These are phyloP conservation scores for Arthrobotrys entomopaga DNA, from an alignment of 2,329 filamentous ascomycete genomes.

Conservation along the genomic window DNA sequence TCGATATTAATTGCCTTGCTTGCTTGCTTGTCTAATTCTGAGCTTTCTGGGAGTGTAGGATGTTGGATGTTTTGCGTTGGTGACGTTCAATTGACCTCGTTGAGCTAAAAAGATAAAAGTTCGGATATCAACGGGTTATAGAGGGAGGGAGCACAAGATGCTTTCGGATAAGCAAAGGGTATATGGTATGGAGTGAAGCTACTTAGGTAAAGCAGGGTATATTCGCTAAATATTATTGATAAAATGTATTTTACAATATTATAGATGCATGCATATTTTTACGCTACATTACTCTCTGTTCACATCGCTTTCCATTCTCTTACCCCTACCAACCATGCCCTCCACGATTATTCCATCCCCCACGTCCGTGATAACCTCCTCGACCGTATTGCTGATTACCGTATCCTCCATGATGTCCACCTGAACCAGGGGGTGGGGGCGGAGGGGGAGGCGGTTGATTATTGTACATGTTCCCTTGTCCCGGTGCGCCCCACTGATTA, in stretches of 20 bases:
- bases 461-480: conserved; percentile 42
- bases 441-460: conserved; percentile 46
- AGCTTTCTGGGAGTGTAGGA: not conserved
- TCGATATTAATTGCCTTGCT: no score
- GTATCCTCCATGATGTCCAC: conserved; percentile 31
- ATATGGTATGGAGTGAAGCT: not conserved
- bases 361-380: conserved; percentile 36
- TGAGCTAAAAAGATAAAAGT: conserved; percentile 19
- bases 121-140: conserved; percentile 40
- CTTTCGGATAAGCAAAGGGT: no score
- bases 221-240: conserved; percentile 22
- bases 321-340: conserved; percentile 24
- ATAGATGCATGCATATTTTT: conserved; percentile 7
- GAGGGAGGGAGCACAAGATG: not conserved
- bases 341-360: conserved; percentile 38
- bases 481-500: conserved; percentile 34
- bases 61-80: conserved; percentile 49
- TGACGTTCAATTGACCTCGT: conserved; percentile 25
- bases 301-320: not conserved
- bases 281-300: not conserved
- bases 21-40: not conserved
- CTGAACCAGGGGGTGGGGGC: conserved; percentile 24
- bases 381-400: conserved; percentile 38
- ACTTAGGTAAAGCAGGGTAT: no score
- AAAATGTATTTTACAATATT: not conserved